Percentiles rank a stretch among this genome's conserved stretches.
Evolutionary conservation across 441 rosid species (phyloP).

Genomic region (Adansonia madagascariensis): DNA sequence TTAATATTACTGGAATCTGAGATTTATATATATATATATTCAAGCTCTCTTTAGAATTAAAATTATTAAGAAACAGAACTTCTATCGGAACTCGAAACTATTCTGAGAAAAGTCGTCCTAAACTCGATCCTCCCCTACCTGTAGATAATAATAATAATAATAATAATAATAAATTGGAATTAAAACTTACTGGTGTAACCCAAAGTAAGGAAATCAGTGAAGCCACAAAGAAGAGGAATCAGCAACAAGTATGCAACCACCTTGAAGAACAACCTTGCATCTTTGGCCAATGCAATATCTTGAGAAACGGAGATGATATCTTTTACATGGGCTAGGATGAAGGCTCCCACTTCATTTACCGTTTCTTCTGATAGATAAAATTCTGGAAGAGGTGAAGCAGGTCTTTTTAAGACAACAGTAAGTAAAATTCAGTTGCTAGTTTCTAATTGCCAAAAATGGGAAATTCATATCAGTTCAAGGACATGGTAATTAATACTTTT

Average conservation of each 20-base stretch:
- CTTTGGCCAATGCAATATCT: conserved; percentile 77
- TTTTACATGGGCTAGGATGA: conserved; percentile 51
- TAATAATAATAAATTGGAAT: not conserved
- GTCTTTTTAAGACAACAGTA: conserved; percentile 39
- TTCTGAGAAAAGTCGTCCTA: too few relatives aligned
- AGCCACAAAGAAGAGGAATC: conserved; percentile 63
- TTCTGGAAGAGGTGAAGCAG: conserved; percentile 80
- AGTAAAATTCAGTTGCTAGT: conserved; percentile 6
- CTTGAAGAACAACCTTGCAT: conserved; percentile 63
- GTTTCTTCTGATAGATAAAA: conserved; percentile 66
- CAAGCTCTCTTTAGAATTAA: not conserved
- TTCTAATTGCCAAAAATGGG: not conserved
- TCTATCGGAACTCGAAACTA: too few relatives aligned
- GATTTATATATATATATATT: too few relatives aligned
- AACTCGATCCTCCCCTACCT: not conserved
- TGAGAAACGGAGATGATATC: conserved; percentile 64
- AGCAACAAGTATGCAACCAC: conserved; percentile 59
- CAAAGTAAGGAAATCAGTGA: conserved; percentile 72
- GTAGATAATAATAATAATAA: not conserved
- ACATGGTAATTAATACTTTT: not conserved
- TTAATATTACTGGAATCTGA: too few relatives aligned
- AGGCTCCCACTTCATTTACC: conserved; percentile 50
- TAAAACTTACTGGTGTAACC: conserved; percentile 66
- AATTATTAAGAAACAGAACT: not conserved
- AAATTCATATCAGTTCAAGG: not conserved